phyloP scores from a whole-genome alignment of 2,329 filamentous ascomycete species.

The Aspergillus arachidicola region DNA sequence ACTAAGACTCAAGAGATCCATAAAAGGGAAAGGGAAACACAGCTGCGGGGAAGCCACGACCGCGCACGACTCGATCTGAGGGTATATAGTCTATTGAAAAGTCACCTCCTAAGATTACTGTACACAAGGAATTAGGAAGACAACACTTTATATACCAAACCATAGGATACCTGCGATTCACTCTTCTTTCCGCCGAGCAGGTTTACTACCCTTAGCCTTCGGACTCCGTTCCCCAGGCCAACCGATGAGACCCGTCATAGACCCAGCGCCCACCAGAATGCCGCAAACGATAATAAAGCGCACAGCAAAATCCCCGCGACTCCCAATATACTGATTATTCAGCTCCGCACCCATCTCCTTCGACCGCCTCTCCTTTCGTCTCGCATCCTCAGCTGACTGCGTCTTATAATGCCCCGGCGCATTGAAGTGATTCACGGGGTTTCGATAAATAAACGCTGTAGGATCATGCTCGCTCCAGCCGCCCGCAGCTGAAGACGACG shows the following conservation, averaged over 20 bases:
- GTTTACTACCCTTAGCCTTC: background rate
- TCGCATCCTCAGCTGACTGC: slow-evolving; percentile 65
- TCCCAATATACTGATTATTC: slow-evolving; percentile 27
- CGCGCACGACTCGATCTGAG: background rate
- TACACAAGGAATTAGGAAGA: background rate
- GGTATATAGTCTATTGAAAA: background rate
- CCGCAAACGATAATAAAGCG: slow-evolving; percentile 44
- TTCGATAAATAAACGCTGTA: slow-evolving; percentile 41
- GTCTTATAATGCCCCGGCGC: slow-evolving; percentile 71
- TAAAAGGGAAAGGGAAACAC: background rate
- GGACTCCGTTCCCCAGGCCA: slow-evolving; percentile 9
- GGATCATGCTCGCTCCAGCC: slow-evolving; percentile 31
- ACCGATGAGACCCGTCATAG: slow-evolving; percentile 30
- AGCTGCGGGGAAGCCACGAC: background rate
- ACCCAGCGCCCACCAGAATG: slow-evolving; percentile 37
- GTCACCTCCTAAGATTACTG: background rate
- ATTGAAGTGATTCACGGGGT: slow-evolving; percentile 78
- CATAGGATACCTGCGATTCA: background rate
- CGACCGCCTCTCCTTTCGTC: slow-evolving; percentile 48
- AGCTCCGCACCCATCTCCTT: slow-evolving; percentile 40
- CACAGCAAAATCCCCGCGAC: slow-evolving; percentile 30
- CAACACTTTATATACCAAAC: background rate
- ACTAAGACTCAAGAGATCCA: background rate
- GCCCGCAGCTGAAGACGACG: slow-evolving; percentile 13
- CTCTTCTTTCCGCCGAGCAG: slow-evolving; percentile 9